Percentiles rank a stretch among this genome's conserved stretches.
Conservation (phyloP, 169 alveolate species). For the Cryptosporidium tyzzeri region DNA sequence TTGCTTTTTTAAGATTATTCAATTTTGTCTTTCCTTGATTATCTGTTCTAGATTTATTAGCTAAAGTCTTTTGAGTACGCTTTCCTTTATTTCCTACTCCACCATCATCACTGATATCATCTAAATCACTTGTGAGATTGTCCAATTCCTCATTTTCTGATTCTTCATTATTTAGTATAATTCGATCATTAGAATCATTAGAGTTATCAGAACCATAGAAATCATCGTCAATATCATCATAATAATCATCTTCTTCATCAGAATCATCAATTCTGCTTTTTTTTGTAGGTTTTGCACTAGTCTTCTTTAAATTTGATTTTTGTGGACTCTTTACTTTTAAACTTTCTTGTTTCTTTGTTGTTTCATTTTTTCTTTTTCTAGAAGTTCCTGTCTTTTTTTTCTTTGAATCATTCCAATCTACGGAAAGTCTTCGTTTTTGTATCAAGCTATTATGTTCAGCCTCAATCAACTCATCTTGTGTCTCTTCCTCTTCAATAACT, state of each 20-base stretch:
- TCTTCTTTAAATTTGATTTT: neutral
- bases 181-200: neutral
- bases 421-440: constrained; percentile 64
- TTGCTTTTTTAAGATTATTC: neutral
- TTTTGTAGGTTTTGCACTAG: constrained; percentile 2
- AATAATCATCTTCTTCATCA: constrained; percentile 9
- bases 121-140: neutral
- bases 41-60: neutral
- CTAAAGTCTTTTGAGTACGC: neutral
- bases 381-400: constrained; percentile 4
- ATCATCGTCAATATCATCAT: neutral
- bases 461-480: constrained; percentile 68
- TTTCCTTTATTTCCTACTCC: neutral
- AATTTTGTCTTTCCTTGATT: neutral
- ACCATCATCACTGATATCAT: neutral
- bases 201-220: constrained; percentile 1
- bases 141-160: neutral
- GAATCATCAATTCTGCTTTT: neutral
- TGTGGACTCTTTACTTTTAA: neutral
- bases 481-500: constrained; percentile 82
- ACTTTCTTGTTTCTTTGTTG: neutral
- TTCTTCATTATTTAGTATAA: neutral
- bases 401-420: constrained; percentile 54
- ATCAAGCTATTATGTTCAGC: constrained; percentile 54
- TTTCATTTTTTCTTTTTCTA: constrained; percentile 27